Base-by-base conservation (phyloP, 805 yeast species). In the Cephaloascus fragrans region DNA sequence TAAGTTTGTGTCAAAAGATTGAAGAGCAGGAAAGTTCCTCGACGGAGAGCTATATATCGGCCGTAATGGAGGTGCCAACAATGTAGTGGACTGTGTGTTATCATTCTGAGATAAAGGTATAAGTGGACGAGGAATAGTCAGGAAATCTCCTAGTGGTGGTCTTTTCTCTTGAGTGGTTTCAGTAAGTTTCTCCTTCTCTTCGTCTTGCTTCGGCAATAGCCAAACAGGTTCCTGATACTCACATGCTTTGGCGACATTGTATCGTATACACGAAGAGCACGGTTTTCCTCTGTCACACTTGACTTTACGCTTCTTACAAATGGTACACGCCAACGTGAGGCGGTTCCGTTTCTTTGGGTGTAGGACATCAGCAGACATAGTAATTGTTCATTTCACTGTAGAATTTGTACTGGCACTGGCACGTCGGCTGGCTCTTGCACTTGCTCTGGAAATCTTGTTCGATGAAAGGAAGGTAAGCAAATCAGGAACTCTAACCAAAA, bases 231-330 rank as follows among this genome's bases (percentile, higher is more conserved):
- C 18, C 33, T n/a, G 33, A 14, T 31, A 31, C 15, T 31, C 33
- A 16, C 33, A 31, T 9, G 15, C 18, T n/a, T 16, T 32, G 9
- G 34, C 23, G 10, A n/a, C 18, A 31, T 31, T 31, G 15, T 31
- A 31, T 14, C 18, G 15, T 34, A 19, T 5, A 20, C 37, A 34
- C 2, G 51, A 41, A 2, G 51, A 51, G 34, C 69, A 57, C 0
- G 75, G 75, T 15, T 54, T 51, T 5, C 51, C 49, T 43, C 59
- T 59, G 42, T 70, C 74, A 52, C 75, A 70, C 41, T 55, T 58
- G 42, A 61, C 60, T 47, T 63, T 64, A 19, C 67, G 48, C 18
- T 60, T 51, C 36, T 58, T 59, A 45, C 70, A 64, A n/a, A 53
- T 53, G 17, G 48, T 46, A 42, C 69, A 63, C 4, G 59, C 71